Base-by-base conservation (phyloP, 202 grass and related monocot genomes). In the Schoenoplectus triqueter region DNA sequence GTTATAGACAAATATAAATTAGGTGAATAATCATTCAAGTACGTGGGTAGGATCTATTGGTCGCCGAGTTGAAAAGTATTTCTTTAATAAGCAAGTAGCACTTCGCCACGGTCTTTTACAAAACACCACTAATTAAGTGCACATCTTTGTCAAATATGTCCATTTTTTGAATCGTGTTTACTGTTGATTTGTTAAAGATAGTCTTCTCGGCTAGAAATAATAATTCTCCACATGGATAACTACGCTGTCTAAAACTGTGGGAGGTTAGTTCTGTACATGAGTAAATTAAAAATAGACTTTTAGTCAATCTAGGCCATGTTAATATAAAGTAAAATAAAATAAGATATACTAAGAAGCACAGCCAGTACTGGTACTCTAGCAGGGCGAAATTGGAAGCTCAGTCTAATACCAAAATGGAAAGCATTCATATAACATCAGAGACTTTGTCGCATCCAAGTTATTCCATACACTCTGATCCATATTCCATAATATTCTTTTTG, bases 261-360 rank as follows among this genome's bases (percentile, higher is more conserved):
- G 1, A 22, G 9, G 18, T 22, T 75, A 6, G 17, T 21, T 54
- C 49, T 56, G 10, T 55, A 31, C 50, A 14, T 20, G 3, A 10
- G 15, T 55, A 76, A 75, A 75, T 3, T 55, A 75, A 31, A 39
- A 7, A 39, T 52, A 56, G 10, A 76, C 72, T 76, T 56, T 76
- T 76, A 31, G 55, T 19, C 39, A 47, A 17, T 19, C 72, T 55
- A 31, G 50, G 72, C 10, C 72, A 49, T 55, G 31, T 76, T 54
- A 52, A 54, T 54, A 74, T 2, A 56, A 56, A 47, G 31, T 31
- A 31, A 31, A 31, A 49, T 51, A 11, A 1, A 51, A 73, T 21
- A 11, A 3, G 8, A 17, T 6, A 64, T 55, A 55, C 2, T 2
- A 0, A 7, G 50, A 31, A 31, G 31, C 31, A 31, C 31, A 31